These are phyloP conservation scores for Vaccinium myrtillus DNA, from an alignment of 148 eudicot genomes.

Conservation along the genomic window DNA sequence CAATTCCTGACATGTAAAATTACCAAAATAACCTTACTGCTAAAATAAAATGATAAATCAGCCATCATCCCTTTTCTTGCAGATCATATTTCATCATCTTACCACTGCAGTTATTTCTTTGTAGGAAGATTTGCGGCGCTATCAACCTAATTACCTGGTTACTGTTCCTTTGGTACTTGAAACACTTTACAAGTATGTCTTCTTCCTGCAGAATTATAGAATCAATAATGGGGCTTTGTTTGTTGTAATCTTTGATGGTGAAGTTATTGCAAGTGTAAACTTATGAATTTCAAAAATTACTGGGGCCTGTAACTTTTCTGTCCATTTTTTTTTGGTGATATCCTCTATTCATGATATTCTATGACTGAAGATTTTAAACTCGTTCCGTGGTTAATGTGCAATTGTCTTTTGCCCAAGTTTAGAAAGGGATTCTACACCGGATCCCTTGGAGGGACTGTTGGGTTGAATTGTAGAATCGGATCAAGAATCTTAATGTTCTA, in stretches of 20 bases:
- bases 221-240: neutral
- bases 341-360: neutral
- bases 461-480: neutral
- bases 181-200: slow-evolving; percentile 77
- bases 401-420: slow-evolving; percentile 3
- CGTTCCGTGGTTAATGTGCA: neutral
- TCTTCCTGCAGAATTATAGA: slow-evolving; percentile 2
- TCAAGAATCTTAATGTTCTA: neutral
- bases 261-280: neutral
- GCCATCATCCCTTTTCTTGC: neutral
- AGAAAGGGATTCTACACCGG: neutral
- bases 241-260: neutral
- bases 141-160: slow-evolving; percentile 84
- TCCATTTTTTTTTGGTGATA: neutral
- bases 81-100: slow-evolving; percentile 16
- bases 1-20: neutral
- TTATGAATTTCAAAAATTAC: neutral
- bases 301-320: neutral
- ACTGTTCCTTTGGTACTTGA: slow-evolving; percentile 89
- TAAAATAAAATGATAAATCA: neutral
- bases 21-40: neutral
- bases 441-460: neutral
- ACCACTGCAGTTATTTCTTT: slow-evolving; percentile 20
- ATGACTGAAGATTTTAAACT: neutral
- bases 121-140: slow-evolving; percentile 82